These are phyloP conservation scores for Paramecium sonneborni DNA, from an alignment of 73 alveolate genomes.

Conservation along the genomic window DNA sequence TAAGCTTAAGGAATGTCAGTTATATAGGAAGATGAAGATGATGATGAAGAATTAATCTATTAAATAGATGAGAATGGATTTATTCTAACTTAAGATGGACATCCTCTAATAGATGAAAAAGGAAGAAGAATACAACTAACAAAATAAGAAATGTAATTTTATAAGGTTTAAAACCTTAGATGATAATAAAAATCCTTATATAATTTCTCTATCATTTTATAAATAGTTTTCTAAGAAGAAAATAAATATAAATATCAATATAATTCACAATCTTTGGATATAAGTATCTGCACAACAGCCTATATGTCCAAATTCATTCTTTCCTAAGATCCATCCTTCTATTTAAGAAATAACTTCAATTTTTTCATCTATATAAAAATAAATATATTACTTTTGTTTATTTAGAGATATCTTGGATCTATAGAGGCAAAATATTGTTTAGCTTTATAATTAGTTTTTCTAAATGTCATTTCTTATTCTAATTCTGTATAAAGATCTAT, in stretches of 20 bases:
- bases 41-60: slow-evolving; percentile 26
- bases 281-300: slow-evolving; percentile 37
- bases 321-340: slow-evolving; percentile 44
- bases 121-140: background rate
- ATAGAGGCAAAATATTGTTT: background rate
- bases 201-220: background rate
- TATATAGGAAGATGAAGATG: slow-evolving; percentile 25
- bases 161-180: background rate
- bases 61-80: slow-evolving; percentile 37
- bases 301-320: slow-evolving; percentile 39
- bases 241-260: background rate
- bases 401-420: slow-evolving; percentile 17
- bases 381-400: background rate
- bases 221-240: background rate
- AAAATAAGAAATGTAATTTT: slow-evolving; percentile 2
- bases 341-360: background rate
- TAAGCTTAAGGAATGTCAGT: slow-evolving; percentile 39
- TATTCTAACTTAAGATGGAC: slow-evolving; percentile 26
- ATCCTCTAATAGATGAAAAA: slow-evolving; percentile 20
- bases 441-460: background rate
- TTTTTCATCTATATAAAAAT: background rate
- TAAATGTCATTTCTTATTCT: background rate
- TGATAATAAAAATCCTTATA: background rate
- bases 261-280: background rate
- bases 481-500: slow-evolving; percentile 5